phyloP scores from a whole-genome alignment of 768 basidiomycete genomes.

The Postia placenta region DNA sequence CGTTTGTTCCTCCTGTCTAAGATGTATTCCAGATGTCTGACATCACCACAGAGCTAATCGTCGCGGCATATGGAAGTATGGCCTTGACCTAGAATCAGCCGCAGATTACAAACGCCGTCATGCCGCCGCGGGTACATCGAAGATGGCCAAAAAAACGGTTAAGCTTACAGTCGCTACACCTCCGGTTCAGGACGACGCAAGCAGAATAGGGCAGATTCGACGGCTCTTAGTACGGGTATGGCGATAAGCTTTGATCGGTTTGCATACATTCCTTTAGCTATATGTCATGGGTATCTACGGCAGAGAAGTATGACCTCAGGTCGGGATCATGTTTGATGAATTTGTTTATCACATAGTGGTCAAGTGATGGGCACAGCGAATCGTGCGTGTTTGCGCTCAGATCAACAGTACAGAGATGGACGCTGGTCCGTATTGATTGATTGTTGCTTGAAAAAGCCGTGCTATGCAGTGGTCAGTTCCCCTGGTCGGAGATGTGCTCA shows the following conservation, averaged over 20 bases:
- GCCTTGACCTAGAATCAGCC: constrained; percentile 55
- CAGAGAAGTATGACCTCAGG: no score
- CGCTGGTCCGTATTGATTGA: no score
- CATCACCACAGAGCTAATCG: constrained; percentile 43
- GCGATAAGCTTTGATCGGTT: not conserved
- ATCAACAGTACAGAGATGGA: not conserved
- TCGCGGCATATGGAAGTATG: constrained; percentile 71
- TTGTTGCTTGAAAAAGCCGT: no score
- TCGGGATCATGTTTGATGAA: no score
- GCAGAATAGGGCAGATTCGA: not conserved
- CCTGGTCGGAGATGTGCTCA: no score
- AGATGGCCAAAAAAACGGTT: not conserved
- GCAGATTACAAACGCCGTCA: constrained; percentile 75
- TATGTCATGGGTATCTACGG: not conserved
- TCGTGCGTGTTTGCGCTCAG: not conserved
- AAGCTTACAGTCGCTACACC: not conserved
- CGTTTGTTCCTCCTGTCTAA: not conserved
- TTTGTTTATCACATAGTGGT: not conserved
- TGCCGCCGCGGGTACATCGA: constrained; percentile 17
- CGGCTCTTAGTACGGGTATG: not conserved
- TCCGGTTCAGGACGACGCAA: not conserved
- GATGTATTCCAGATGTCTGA: not conserved
- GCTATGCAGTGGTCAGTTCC: no score
- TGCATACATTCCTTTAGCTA: not conserved
- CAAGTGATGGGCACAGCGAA: not conserved